Evolutionary conservation across 2,329 filamentous ascomycete species (phyloP), one percentile per base, ranked within the genome.

Genomic region (Paraphoma chrysanthemicola): DNA sequence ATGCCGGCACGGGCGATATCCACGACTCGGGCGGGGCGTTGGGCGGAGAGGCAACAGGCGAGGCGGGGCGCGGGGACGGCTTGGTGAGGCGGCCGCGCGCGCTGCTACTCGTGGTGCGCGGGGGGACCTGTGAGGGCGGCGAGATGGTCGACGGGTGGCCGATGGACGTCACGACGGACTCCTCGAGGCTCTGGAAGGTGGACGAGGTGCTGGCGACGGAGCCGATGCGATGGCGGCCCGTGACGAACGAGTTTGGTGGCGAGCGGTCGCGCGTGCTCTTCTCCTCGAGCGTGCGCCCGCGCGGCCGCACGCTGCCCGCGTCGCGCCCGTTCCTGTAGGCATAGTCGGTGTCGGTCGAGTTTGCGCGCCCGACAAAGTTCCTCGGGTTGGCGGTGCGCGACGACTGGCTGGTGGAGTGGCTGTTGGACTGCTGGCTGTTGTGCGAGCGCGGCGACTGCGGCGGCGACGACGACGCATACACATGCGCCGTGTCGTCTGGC

Each of bases 141-240:
- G 76, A 74, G 41, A 77, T 73, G 55, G 71, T 78, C 12, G 74
- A 76, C 36, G 75, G 75, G 57, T 79, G 77, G 17, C 78, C 78
- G 46, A 79, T 79, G 48, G 74, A 77, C 8, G 73, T 75, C 14
- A 77, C 71, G 44, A 78, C 69, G 23, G 72, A 72, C 59, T 78
- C 77, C 58, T 78, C 76, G 49, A 76, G 66, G 59, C 70, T 73
- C 63, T 82, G 77, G 47, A 83, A 81, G 48, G 82, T 80, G 46
- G 85, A 80, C 4, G 86, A 84, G 50, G 52, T 55, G 36, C 88
- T 89, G 64, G 89, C 88, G 65, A 92, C 86, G 29, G 90, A 92
- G 48, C 89, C 88, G 43, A 92, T 85, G 49, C 89, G 84, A 66
- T 88, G 85, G 49, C 89, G 84, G 64, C 79, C 82, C 9, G 54